Evolutionary conservation across 352 stramenopile species (phyloP).

Genomic region (Peronosclerospora sorghi): DNA sequence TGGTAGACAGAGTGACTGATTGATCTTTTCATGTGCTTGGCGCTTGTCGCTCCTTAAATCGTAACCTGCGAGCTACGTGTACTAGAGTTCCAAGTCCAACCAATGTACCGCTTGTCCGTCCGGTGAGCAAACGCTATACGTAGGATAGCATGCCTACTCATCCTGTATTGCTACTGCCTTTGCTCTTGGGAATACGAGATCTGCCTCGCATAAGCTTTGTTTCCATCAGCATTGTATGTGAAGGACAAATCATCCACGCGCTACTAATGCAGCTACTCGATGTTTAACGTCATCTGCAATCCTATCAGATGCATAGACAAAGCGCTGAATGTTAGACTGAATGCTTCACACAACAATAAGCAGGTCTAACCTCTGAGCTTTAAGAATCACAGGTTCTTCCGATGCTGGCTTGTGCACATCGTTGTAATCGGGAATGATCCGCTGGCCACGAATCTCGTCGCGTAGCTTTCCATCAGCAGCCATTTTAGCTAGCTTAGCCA

Average conservation of each 20-base stretch:
- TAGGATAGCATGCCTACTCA: neutral
- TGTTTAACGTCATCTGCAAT: constrained; percentile 18
- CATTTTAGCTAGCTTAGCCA: constrained; percentile 36
- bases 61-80: too few species aligned
- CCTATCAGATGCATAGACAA: constrained; percentile 4
- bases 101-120: too few species aligned
- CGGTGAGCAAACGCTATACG: too few species aligned
- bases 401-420: constrained; percentile 46
- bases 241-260: neutral
- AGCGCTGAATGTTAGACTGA: neutral
- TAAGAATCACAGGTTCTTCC: constrained; percentile 32
- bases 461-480: constrained; percentile 53
- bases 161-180: neutral
- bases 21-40: too few species aligned
- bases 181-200: neutral
- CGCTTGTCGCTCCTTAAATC: too few species aligned
- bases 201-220: neutral
- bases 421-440: constrained; percentile 61
- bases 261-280: constrained; percentile 14
- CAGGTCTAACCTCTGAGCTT: constrained; percentile 32
- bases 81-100: too few species aligned
- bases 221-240: neutral
- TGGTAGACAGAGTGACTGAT: too few species aligned
- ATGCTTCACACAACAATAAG: constrained; percentile 3
- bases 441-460: constrained; percentile 57